phyloP scores from a whole-genome alignment of 1,284 basidiomycete species.

The Porodaedalea pini region DNA sequence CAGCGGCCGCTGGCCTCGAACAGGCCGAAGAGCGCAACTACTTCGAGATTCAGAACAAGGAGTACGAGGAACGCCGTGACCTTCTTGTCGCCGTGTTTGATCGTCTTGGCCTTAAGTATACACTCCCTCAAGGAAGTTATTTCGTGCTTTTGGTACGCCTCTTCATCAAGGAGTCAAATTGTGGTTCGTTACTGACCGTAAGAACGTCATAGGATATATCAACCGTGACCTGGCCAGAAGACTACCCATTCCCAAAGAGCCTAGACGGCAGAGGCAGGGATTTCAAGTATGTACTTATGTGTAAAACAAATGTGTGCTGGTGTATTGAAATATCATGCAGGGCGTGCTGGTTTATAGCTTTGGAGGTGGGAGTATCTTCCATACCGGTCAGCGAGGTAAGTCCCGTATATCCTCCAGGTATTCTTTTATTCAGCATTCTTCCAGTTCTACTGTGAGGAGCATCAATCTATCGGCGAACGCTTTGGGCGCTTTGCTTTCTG shows the following conservation, averaged over 20 bases:
- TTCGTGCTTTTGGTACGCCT: constrained; percentile 74
- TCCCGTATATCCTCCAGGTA: neutral
- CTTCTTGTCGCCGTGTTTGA: constrained; percentile 80
- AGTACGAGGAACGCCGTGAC: constrained; percentile 81
- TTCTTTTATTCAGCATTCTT: constrained; percentile 6
- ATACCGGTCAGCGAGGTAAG: constrained; percentile 90
- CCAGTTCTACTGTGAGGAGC: constrained; percentile 87
- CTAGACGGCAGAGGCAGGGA: constrained; percentile 82
- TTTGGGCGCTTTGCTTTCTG: constrained; percentile 91
- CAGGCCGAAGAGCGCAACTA: constrained; percentile 70
- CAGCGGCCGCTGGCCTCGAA: constrained; percentile 83
- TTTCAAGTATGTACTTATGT: constrained; percentile 60
- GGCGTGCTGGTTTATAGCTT: constrained; percentile 88
- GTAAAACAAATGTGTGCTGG: constrained; percentile 10
- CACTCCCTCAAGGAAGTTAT: constrained; percentile 84
- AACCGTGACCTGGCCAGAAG: constrained; percentile 75
- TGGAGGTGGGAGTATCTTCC: constrained; percentile 84
- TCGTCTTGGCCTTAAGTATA: constrained; percentile 82
- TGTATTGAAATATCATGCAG: constrained; percentile 34
- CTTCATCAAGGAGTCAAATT: neutral
- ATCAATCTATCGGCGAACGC: constrained; percentile 79
- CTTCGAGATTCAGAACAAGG: constrained; percentile 73
- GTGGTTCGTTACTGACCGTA: neutral
- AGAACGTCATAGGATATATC: constrained; percentile 65
- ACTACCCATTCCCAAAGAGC: constrained; percentile 78